A percentile compares a stretch with the other conserved stretches of the same genome.
Evolutionary conservation across 345 rosid species (phyloP).

Genomic region (Ricinus communis): DNA sequence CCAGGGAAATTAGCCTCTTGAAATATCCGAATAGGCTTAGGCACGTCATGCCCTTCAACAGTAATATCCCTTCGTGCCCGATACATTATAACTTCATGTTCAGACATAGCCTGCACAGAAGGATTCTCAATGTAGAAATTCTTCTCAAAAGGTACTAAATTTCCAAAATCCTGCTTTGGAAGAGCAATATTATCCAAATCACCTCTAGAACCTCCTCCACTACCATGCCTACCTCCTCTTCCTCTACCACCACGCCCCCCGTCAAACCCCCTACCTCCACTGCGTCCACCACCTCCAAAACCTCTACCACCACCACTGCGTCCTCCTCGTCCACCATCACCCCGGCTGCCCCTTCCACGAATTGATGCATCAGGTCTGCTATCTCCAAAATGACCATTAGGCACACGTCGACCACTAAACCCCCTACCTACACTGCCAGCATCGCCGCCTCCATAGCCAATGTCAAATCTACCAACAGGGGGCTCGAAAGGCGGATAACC

Average conservation of each 20-base stretch:
- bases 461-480: slow-evolving; percentile 49
- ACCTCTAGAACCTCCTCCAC: slow-evolving; percentile 43
- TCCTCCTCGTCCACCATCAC: too few relatives aligned
- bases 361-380: slow-evolving; percentile 15
- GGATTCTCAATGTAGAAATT: slow-evolving; percentile 74
- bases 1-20: slow-evolving; percentile 91
- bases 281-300: slow-evolving; percentile 39
- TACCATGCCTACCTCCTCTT: slow-evolving; percentile 55
- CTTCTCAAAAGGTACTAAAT: slow-evolving; percentile 82
- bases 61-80: slow-evolving; percentile 66
- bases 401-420: slow-evolving; percentile 16
- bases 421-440: slow-evolving; percentile 28
- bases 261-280: slow-evolving; percentile 26
- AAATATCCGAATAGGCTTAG: slow-evolving; percentile 71
- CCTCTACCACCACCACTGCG: slow-evolving; percentile 32
- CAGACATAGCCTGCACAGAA: slow-evolving; percentile 63
- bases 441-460: slow-evolving; percentile 48
- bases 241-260: slow-evolving; percentile 53
- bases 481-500: slow-evolving; percentile 58
- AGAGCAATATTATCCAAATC: slow-evolving; percentile 66
- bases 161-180: slow-evolving; percentile 71
- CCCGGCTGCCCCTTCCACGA: slow-evolving; percentile 28
- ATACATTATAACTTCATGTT: slow-evolving; percentile 55
- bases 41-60: slow-evolving; percentile 82
- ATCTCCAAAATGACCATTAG: slow-evolving; percentile 10